Conservation (phyloP, 2,329 filamentous ascomycete species). For the Xylariaceae sp. region DNA sequence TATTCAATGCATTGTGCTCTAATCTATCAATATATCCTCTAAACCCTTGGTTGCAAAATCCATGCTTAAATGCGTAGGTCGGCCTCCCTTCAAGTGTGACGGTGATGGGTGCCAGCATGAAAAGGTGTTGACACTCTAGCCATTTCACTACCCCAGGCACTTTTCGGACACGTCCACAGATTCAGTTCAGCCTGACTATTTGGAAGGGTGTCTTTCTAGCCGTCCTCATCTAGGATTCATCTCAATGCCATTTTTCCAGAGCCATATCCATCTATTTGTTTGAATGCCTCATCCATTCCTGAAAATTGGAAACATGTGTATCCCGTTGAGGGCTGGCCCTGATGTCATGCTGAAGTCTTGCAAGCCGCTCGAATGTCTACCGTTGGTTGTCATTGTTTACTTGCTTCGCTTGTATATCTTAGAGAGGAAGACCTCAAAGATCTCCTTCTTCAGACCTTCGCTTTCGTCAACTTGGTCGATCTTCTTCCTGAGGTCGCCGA, state of each 20-base stretch:
- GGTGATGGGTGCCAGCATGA: too few species aligned
- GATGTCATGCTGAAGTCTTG: not conserved
- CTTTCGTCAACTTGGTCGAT: constrained; percentile 85
- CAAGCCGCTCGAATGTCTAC: not conserved
- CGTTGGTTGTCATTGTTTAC: constrained; percentile 54
- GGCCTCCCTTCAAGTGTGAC: too few species aligned
- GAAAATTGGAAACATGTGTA: not conserved
- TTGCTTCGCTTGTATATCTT: constrained; percentile 99
- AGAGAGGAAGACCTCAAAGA: constrained; percentile 87
- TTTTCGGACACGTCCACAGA: too few species aligned
- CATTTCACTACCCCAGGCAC: too few species aligned
- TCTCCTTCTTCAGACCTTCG: constrained; percentile 84
- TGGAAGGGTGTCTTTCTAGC: constrained; percentile 21
- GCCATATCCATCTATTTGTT: constrained; percentile 9
- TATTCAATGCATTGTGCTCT: too few species aligned
- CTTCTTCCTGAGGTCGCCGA: constrained; percentile 75
- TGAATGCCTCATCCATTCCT: constrained; percentile 1
- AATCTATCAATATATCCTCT: too few species aligned
- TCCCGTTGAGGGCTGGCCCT: not conserved
- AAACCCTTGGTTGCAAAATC: too few species aligned
- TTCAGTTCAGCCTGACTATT: not conserved
- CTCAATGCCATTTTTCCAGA: constrained; percentile 10
- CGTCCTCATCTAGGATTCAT: not conserved
- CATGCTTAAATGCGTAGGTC: too few species aligned
- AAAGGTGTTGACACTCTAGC: too few species aligned